Evolutionary conservation across 129 eudicot species (phyloP).

Genomic region (Logfia minima): DNA sequence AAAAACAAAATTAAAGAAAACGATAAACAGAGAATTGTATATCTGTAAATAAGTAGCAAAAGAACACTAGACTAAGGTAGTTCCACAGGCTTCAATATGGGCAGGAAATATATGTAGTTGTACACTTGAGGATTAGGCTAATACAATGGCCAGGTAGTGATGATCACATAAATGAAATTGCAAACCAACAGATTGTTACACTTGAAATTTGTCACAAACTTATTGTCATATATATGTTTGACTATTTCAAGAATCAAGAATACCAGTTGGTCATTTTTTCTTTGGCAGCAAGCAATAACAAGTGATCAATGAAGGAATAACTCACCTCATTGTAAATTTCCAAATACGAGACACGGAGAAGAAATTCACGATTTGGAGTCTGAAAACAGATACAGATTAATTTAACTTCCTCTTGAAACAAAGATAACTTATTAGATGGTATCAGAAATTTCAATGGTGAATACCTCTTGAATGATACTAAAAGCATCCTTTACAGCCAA

Average conservation of each 20-base stretch:
- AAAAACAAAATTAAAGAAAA: neutral
- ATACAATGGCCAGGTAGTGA: conserved; percentile 9
- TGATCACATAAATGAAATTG: neutral
- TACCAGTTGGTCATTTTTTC: conserved; percentile 5
- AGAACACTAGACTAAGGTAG: conserved; percentile 8
- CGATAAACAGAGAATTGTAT: conserved; percentile 7
- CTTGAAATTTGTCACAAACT: conserved; percentile 10
- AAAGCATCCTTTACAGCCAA: conserved; percentile 99
- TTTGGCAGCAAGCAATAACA: conserved; percentile 19
- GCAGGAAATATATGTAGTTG: neutral
- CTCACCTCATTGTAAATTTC: conserved; percentile 97
- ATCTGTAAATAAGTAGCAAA: conserved; percentile 9
- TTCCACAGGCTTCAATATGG: conserved; percentile 18
- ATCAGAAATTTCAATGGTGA: conserved; percentile 16
- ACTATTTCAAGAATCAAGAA: neutral
- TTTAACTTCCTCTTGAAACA: conserved; percentile 14
- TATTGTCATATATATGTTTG: neutral
- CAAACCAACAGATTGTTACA: neutral
- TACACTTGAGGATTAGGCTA: conserved; percentile 4
- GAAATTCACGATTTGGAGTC: conserved; percentile 96
- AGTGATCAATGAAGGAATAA: conserved; percentile 22
- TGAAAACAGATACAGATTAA: conserved; percentile 33
- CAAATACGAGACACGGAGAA: conserved; percentile 93
- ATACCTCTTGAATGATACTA: conserved; percentile 95
- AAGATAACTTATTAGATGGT: conserved; percentile 6